Conservation (phyloP, 83 land plant species). For the Picea mariana region DNA sequence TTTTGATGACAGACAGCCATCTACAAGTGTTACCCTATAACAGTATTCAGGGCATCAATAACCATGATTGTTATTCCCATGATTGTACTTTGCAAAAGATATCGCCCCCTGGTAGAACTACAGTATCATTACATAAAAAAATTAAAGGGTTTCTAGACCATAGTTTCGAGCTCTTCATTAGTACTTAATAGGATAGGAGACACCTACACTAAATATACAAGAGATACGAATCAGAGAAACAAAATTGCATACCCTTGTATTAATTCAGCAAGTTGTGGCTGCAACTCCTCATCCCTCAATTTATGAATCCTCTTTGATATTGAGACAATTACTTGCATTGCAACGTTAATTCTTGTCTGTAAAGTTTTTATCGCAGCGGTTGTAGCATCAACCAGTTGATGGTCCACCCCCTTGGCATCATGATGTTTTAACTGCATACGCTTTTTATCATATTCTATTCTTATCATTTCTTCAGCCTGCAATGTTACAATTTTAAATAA, state of each 20-base stretch:
- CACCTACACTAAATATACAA: background rate
- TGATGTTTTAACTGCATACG: conserved; percentile 55
- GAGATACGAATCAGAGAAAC: background rate
- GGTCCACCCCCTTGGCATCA: conserved; percentile 74
- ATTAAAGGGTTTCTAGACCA: background rate
- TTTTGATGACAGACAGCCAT: background rate
- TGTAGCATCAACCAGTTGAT: conserved; percentile 64
- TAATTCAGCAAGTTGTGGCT: conserved; percentile 83
- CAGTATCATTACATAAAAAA: background rate
- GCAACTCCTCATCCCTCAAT: conserved; percentile 83
- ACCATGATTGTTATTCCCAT: background rate
- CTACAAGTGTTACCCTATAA: background rate
- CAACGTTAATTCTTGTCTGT: conserved; percentile 75
- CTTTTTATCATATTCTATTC: conserved; percentile 87
- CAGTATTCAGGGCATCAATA: background rate
- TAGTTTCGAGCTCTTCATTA: background rate
- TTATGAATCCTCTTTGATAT: conserved; percentile 62
- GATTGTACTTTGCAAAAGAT: background rate
- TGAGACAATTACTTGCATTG: conserved; percentile 72
- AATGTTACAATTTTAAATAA: background rate
- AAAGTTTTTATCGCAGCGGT: conserved; percentile 60
- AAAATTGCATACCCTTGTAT: conserved; percentile 65
- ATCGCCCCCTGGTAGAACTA: background rate
- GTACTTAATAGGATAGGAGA: background rate
- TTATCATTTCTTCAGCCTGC: conserved; percentile 73